Base-by-base conservation (phyloP, 2,329 filamentous ascomycete genomes). In the Herpotrichia juniperi region DNA sequence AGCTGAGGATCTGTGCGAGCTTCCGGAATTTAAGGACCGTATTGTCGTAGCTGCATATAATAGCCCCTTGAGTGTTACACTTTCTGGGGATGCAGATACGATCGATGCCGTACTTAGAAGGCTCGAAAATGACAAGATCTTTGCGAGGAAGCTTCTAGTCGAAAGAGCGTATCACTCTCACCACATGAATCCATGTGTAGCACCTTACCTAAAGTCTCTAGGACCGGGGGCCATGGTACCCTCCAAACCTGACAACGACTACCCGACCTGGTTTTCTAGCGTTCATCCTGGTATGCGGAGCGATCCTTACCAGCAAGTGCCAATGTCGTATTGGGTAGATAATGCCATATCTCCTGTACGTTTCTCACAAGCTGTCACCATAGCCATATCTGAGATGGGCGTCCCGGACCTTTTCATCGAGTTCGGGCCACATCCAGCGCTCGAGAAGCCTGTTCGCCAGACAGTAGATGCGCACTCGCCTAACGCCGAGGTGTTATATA, bases 321-420 rank as follows among this genome's bases (percentile, higher is more conserved):
- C 25, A 26, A 0, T 44, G 5, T 35, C 28, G 22, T 81, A 81
- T 61, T 82, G 79, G 79, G 61, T 51, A 0, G 69, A 77, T 26
- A 82, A 81, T 56, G 75, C 81, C 76, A 58, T 67, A 2, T 62
- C 70, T 9, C 67, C 79, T 1, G 79, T 81, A 0, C 56, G 76
- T 1, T 81, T 81, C 51, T 61, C 67, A 12, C 68, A 77, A 32
- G 79, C 78, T 2, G 42, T 80, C 0, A 32, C 45, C 8, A 25
- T 40, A 11, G 59, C 74, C 0, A 11, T 74, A 0, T 34, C 51
- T 2, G 39, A 52, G 1, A 40, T 39, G 11, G 65, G 62, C 0
- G 45, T 62, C 0, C 69, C 75, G 22, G 72, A 77, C 42, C 65
- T 74, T 11, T 71, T 61, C 16, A 60, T 81, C 2, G 79, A 81